These are phyloP conservation scores for Hibiscus tridactylites DNA, from an alignment of 345 rosid genomes.

Conservation along the genomic window DNA sequence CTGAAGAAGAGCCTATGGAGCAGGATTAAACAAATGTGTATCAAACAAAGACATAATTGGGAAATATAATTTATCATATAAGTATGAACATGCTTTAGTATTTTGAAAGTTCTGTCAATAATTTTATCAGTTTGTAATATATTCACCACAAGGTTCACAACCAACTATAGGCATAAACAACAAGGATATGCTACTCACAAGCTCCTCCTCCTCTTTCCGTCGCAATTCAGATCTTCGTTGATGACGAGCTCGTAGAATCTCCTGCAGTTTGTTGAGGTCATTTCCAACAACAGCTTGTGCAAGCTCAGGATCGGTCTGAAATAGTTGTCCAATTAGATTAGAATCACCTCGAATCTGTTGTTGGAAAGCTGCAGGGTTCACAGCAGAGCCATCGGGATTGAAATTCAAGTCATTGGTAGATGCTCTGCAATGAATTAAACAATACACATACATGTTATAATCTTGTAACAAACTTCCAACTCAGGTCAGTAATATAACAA, in stretches of 20 bases:
- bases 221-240: slow-evolving; percentile 60
- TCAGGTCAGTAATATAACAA: not conserved
- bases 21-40: not conserved
- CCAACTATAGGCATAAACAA: not conserved
- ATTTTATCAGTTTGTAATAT: not conserved
- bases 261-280: slow-evolving; percentile 74
- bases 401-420: slow-evolving; percentile 41
- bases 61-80: not conserved
- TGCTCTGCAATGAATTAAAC: slow-evolving; percentile 37
- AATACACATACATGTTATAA: not conserved
- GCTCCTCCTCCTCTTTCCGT: slow-evolving; percentile 72
- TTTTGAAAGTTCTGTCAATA: not conserved
- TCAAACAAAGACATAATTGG: not conserved
- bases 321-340: slow-evolving; percentile 66
- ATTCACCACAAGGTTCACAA: not conserved
- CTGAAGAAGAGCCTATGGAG: slow-evolving; percentile 62
- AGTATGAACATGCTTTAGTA: not conserved
- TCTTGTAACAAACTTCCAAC: not conserved
- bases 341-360: slow-evolving; percentile 71
- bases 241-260: slow-evolving; percentile 55
- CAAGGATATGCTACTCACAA: slow-evolving; percentile 42
- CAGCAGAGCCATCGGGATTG: slow-evolving; percentile 90
- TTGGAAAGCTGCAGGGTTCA: slow-evolving; percentile 82
- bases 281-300: slow-evolving; percentile 82
- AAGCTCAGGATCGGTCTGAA: slow-evolving; percentile 90